phyloP scores from a whole-genome alignment of 2,329 filamentous ascomycete genomes.

The Colletotrichum scovillei region DNA sequence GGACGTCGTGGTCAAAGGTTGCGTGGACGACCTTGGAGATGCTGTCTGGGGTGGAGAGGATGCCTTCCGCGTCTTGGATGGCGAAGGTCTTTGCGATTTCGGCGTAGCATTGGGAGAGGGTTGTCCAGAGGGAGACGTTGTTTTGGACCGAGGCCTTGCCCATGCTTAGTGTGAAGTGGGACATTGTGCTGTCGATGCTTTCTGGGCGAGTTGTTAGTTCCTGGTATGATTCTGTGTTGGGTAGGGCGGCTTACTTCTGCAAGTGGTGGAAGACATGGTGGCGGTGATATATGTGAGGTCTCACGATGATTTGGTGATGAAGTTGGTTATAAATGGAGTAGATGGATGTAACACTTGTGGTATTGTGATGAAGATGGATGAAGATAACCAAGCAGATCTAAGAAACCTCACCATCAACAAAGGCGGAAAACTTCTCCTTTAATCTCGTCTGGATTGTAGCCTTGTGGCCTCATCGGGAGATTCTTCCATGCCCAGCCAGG shows the following conservation, averaged over 20 bases:
- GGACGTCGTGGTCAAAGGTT: slow-evolving; percentile 47
- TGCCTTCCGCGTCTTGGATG: slow-evolving; percentile 33
- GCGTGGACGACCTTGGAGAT: slow-evolving; percentile 43
- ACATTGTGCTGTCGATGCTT: slow-evolving; percentile 33
- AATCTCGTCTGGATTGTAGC: slow-evolving; percentile 30
- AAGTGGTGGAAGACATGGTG: slow-evolving; percentile 26
- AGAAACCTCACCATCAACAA: background rate
- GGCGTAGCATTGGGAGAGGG: slow-evolving; percentile 32
- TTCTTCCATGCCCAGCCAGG: slow-evolving; percentile 27
- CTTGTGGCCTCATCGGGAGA: slow-evolving; percentile 40
- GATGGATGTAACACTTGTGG: background rate
- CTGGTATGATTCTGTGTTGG: too few species aligned
- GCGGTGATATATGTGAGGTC: background rate
- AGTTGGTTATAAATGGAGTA: background rate
- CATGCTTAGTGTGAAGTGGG: slow-evolving; percentile 36
- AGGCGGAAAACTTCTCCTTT: slow-evolving; percentile 22
- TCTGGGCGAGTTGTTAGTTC: slow-evolving; percentile 14
- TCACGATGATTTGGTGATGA: background rate
- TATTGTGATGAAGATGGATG: background rate
- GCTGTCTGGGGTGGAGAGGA: slow-evolving; percentile 39
- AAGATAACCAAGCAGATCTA: background rate
- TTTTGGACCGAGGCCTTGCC: slow-evolving; percentile 34
- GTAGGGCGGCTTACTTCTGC: slow-evolving; percentile 14
- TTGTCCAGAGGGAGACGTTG: slow-evolving; percentile 34
- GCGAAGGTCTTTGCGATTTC: slow-evolving; percentile 29